Percentiles rank a stretch among this genome's conserved stretches.
Evolutionary conservation across 257 asterid species (phyloP).

Genomic region (Gardenia jasminoides): DNA sequence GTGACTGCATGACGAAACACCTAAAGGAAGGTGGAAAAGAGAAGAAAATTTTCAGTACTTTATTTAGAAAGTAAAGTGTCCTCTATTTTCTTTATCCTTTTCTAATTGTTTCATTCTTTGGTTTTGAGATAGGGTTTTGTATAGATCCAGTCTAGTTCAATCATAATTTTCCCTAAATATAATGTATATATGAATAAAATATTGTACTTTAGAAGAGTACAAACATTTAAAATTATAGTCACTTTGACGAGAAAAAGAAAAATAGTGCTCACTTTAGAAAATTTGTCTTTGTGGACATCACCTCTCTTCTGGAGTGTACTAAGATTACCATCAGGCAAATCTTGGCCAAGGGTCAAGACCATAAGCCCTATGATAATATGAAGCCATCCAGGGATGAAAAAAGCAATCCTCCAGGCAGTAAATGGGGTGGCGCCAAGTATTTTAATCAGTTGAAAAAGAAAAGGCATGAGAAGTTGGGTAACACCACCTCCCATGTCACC

Average conservation of each 20-base stretch:
- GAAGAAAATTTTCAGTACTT: neutral
- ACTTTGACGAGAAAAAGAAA: neutral
- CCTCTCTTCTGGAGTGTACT: slow-evolving; percentile 49
- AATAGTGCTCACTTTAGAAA: slow-evolving; percentile 32
- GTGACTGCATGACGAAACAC: slow-evolving; percentile 42
- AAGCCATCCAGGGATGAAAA: slow-evolving; percentile 54
- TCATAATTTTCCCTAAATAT: too few relatives aligned
- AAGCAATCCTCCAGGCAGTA: slow-evolving; percentile 62
- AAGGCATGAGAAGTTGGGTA: slow-evolving; percentile 60
- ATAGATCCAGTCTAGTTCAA: too few relatives aligned
- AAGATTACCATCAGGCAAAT: slow-evolving; percentile 64
- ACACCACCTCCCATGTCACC: slow-evolving; percentile 64
- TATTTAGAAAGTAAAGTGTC: neutral
- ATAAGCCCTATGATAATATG: slow-evolving; percentile 48
- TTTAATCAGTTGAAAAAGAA: slow-evolving; percentile 38
- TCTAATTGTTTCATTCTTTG: neutral
- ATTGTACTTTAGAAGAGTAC: neutral
- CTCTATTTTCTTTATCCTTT: too few relatives aligned
- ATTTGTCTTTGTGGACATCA: slow-evolving; percentile 43
- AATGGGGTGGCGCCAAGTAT: slow-evolving; percentile 42
- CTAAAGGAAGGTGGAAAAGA: slow-evolving; percentile 17
- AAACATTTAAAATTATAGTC: neutral
- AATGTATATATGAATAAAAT: neutral
- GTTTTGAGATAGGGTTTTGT: neutral
- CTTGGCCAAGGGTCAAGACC: slow-evolving; percentile 53